Evolutionary conservation across 768 basidiomycete genomes (phyloP), one percentile per base, ranked within the genome.

Genomic region (Collybia nuda): DNA sequence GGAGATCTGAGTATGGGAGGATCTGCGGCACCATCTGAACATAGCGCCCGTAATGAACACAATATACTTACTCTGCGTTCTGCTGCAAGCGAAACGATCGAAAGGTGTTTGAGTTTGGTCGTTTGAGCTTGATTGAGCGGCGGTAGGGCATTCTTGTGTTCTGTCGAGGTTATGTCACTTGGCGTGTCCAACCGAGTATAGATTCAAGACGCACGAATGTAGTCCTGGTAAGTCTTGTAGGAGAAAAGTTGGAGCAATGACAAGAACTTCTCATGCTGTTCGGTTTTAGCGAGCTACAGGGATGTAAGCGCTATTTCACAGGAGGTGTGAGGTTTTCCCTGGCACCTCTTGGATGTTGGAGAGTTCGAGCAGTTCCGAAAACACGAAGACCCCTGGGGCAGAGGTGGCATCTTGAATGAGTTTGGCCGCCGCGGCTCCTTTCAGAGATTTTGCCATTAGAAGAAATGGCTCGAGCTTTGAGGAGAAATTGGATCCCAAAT

Each of bases 361-460:
- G 22, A 88, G 67, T 40, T 93, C 88, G 45, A 98, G 72, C 46
- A 99, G 71, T 66, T 98, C 95, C 0, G 85, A 82, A 62, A 97
- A 99, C 51, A 93, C 89, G 65, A 90, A 96, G 40, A 97, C 90
- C 8, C 93, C 95, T 14, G 87, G 85, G 0, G 95, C 91, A 39
- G 90, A 80, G 21, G 88, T 93, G 48, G 86, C 95, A 62, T 97
- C 88, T 60, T 84, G 79, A 24, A 95, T 71, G 48, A 95, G 81
- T 63, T 95, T 94, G 5, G 92, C 94, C 0, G 94, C 93, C 0
- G 90, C 92, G 0, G 93, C 93, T 1, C 96, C 96, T 62, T 92
- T 95, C 8, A 90, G 82, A 0, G 90, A 90, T 65, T 95, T 94
- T 3, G 88, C 92, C 72, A 98, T 92, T 52, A 98, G 80, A 38